Evolutionary conservation across 768 basidiomycete genomes (phyloP), one percentile per base, ranked within the genome.

Genomic region (Boletus vinaceobasis): DNA sequence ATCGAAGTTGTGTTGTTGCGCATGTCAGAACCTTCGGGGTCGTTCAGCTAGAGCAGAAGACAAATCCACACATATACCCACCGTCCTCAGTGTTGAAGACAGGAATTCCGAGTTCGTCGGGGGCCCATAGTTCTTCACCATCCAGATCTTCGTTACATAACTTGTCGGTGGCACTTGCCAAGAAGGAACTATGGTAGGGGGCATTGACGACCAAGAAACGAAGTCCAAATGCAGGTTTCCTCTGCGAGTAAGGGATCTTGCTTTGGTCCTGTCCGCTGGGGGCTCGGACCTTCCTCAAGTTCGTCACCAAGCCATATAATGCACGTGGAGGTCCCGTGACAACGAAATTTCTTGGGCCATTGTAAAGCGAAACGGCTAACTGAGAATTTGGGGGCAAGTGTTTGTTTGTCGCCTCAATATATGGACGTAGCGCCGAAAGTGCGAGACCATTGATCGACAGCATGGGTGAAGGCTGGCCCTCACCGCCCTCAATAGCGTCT

Each of bases 141-240:
- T 74, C 76, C 35, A 95, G 72, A 74, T 95, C 92, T 54, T 88
- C 82, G n/a, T 80, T 71, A 37, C 88, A 71, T 44, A 97, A 73
- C 71, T 85, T 88, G 58, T 93, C 82, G 3, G 92, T 83, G 1
- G 85, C 88, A 29, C 81, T 85, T 17, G 67, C 67, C 51, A 99
- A 77, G 72, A 98, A 96, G 19, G 77, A 75, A 71, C 93, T 95
- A 78, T 99, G 97, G 75, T 94, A 99, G 1, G 97, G 97, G 2
- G 94, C 96, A 50, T 86, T 88, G 65, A 99, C 89, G n/a, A 92
- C 88, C 64, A 99, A 76, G 79, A 98, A 99, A 43, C 97, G 87
- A 45, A 90, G 83, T 40, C 84, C 88, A 73, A 99, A 98, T 6
- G 92, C 89, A 7, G 90, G 87, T 73, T 96, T 96, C 63, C 97